Conservation (phyloP, 495 filamentous ascomycete genomes). For the Trichocladium uniseriatum region DNA sequence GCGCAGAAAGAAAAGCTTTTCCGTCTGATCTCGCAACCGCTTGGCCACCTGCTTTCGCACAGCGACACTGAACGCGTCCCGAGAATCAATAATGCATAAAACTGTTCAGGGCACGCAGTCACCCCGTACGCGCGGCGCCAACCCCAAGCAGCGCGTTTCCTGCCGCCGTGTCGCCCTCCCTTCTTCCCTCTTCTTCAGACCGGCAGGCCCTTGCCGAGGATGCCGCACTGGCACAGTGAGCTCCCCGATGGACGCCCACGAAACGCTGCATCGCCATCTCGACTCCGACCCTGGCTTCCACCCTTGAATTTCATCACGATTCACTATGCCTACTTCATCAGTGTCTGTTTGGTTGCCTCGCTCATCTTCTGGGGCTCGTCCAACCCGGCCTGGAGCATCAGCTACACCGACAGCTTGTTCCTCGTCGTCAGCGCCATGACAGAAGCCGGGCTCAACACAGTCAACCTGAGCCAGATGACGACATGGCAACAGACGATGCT, state of each 20-base stretch:
- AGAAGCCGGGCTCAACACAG: constrained; percentile 63
- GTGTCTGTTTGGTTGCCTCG: constrained; percentile 46
- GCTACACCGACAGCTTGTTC: constrained; percentile 69
- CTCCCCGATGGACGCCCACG: constrained; percentile 14
- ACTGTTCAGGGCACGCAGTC: too few species aligned
- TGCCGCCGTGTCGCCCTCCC: too few species aligned
- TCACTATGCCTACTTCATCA: constrained; percentile 65
- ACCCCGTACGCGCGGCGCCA: too few species aligned
- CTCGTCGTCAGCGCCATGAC: constrained; percentile 74
- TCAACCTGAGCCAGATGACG: constrained; percentile 58
- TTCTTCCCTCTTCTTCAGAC: not conserved
- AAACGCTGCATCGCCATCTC: not conserved
- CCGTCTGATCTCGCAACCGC: too few species aligned
- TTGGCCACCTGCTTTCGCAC: too few species aligned
- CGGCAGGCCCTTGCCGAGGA: too few species aligned
- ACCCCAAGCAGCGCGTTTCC: too few species aligned
- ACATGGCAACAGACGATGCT: constrained; percentile 71
- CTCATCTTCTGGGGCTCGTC: constrained; percentile 67
- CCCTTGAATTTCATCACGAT: constrained; percentile 68
- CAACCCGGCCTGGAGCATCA: constrained; percentile 48
- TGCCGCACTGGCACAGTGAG: constrained; percentile 8
- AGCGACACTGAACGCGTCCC: too few species aligned
- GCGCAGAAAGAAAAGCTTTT: too few species aligned
- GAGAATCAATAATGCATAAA: too few species aligned
- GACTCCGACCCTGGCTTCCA: constrained; percentile 32